These are phyloP conservation scores for Trypanosoma melophagium DNA, from an alignment of 208 protist genomes.

Conservation along the genomic window DNA sequence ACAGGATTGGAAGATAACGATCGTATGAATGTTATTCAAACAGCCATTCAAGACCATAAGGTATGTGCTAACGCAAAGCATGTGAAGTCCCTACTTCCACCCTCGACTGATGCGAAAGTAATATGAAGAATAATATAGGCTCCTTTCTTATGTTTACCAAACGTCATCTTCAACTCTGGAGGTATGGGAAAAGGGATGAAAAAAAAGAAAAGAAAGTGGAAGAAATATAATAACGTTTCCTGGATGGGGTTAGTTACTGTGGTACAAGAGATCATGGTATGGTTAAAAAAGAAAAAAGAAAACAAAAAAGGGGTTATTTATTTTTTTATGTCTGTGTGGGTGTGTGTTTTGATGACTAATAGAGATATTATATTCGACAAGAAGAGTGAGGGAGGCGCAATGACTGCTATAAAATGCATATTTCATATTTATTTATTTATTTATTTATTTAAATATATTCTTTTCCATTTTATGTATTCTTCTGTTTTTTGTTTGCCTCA, in stretches of 20 bases:
- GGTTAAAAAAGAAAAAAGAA: not conserved
- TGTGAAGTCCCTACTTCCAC: constrained; percentile 45
- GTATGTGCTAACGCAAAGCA: constrained; percentile 52
- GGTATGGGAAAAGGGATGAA: too few species aligned
- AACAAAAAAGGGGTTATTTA: not conserved
- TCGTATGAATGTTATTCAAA: constrained; percentile 26
- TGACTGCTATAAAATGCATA: not conserved
- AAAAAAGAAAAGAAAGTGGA: too few species aligned
- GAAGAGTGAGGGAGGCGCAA: not conserved
- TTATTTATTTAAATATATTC: not conserved
- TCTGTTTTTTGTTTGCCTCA: not conserved
- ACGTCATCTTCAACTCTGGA: too few species aligned
- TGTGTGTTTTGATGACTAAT: not conserved
- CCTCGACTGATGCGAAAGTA: too few species aligned
- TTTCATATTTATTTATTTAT: too few species aligned
- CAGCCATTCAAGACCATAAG: constrained; percentile 18
- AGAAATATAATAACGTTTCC: too few species aligned
- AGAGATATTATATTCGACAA: not conserved
- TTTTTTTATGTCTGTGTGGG: constrained; percentile 2
- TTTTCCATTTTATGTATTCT: not conserved
- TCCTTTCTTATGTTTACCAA: too few species aligned
- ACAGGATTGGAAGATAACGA: constrained; percentile 1
- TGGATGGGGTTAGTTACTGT: too few species aligned
- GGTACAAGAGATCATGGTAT: too few species aligned
- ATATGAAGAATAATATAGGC: not conserved